These are phyloP conservation scores for Mucor mucedo DNA, from an alignment of 371 early-diverging fungal species.

Conservation along the genomic window DNA sequence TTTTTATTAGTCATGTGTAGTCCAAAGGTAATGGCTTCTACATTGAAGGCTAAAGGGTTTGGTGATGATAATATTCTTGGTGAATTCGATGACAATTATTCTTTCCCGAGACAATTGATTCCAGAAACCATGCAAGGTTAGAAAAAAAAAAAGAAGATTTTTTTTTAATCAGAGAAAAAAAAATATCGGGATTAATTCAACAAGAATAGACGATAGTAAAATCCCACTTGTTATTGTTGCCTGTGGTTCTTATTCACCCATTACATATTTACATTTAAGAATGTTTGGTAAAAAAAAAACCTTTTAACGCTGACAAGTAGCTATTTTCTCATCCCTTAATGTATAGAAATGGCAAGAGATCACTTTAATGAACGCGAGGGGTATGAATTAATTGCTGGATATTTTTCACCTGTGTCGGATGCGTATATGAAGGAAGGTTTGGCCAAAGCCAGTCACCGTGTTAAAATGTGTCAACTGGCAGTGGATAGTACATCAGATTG, in stretches of 20 bases:
- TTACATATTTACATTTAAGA: conserved; percentile 95
- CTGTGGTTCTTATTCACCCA: conserved; percentile 97
- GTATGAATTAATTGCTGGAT: conserved; percentile 92
- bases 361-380: conserved; percentile 71
- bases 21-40: conserved; percentile 34
- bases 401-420: conserved; percentile 96
- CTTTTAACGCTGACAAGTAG: not conserved
- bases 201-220: conserved; percentile 71
- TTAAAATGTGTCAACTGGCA: conserved; percentile 92
- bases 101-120: conserved; percentile 40
- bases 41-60: conserved; percentile 17
- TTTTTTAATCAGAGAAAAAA: too few relatives aligned
- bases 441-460: conserved; percentile 85
- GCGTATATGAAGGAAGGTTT: conserved; percentile 92
- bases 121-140: conserved; percentile 43
- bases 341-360: conserved; percentile 92
- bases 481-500: conserved; percentile 80
- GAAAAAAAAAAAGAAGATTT: not conserved
- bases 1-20: conserved; percentile 30
- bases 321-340: not conserved
- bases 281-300: conserved; percentile 94
- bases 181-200: not conserved
- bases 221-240: conserved; percentile 93
- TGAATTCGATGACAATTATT: conserved; percentile 34
- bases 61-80: conserved; percentile 13